Conservation (phyloP, 2,329 filamentous ascomycete species). For the Botrytis hyacinthi region DNA sequence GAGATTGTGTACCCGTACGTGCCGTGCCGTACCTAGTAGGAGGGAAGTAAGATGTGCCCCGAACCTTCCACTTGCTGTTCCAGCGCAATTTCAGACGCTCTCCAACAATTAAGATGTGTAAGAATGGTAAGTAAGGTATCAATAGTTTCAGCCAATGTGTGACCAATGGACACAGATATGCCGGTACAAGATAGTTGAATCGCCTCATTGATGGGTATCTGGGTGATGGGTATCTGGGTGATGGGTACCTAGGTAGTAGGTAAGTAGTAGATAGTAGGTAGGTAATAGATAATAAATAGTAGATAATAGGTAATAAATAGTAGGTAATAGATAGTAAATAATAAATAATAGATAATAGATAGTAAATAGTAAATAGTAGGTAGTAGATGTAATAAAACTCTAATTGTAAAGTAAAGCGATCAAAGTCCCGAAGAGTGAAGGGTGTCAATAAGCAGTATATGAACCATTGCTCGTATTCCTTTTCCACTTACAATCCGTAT, state of each 20-base stretch:
- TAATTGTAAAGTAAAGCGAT: background rate
- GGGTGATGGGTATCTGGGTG: too few relatives aligned
- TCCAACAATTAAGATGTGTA: background rate
- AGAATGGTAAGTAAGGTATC: too few relatives aligned
- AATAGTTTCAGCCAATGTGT: too few relatives aligned
- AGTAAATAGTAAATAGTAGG: too few relatives aligned
- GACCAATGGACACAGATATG: background rate
- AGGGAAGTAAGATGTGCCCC: background rate
- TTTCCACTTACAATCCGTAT: background rate
- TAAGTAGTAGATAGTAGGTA: too few relatives aligned
- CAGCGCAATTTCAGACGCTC: background rate
- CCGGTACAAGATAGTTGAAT: background rate
- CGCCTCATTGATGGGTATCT: background rate
- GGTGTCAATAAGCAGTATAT: background rate
- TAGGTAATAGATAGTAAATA: too few relatives aligned
- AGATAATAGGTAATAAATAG: too few relatives aligned
- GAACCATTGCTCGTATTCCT: background rate
- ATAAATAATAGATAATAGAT: too few relatives aligned
- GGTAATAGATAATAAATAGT: too few relatives aligned
- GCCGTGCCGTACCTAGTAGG: background rate
- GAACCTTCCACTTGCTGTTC: background rate
- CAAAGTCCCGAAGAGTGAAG: background rate
- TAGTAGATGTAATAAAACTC: too few relatives aligned
- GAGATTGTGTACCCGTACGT: too few relatives aligned
- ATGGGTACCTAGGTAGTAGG: too few relatives aligned